Base-by-base conservation (phyloP, 805 yeast genomes). In the Ogataea angusta region DNA sequence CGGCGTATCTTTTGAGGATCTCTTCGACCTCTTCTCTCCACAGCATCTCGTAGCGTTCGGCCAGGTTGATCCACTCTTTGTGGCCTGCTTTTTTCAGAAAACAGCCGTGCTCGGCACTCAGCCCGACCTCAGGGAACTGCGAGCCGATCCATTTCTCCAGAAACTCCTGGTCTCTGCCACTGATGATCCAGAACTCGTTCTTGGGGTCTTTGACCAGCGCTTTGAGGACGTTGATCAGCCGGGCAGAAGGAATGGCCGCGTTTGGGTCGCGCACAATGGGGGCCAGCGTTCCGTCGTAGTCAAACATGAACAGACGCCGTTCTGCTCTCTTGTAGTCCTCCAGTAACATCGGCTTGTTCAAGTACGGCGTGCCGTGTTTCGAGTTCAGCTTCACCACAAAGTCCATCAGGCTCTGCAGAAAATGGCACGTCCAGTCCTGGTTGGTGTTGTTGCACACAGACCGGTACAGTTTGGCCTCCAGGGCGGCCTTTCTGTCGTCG, bases 31-130 rank as follows among this genome's bases (percentile, higher is more conserved):
- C 78, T n/a, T 65, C 59, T 63, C 89, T 96, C 99, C 99, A 93
- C 18, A 89, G 72, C 96, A 93, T 89, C 63, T 93, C 96, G 49
- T 80, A 69, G 34, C 78, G 67, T 38, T 80, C 89, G 10, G 96
- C 83, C 40, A 93, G 71, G 56, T 93, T 93, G 24, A 78, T 75
- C 99, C 99, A 93, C 10, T 72, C 63, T 10, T 66, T 63, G 2
- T 70, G 57, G 8, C 80, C 79, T n/a, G 82, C 75, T 49, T 77
- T 82, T 57, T 84, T 85, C 75, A 91, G 76, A 56, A 93, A 93
- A 57, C 97, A 91, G 6, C 99, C 99, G 62, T 93, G 99, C 59
- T 93, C 99, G 0, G 99, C 98, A 43, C 95, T 82, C 39, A 93
- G 70, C 1, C 97, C 96, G 24, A 93, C 67, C 30, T 71, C 63